Conservation (phyloP, 257 asterid species). For the Solanum peruvianum region DNA sequence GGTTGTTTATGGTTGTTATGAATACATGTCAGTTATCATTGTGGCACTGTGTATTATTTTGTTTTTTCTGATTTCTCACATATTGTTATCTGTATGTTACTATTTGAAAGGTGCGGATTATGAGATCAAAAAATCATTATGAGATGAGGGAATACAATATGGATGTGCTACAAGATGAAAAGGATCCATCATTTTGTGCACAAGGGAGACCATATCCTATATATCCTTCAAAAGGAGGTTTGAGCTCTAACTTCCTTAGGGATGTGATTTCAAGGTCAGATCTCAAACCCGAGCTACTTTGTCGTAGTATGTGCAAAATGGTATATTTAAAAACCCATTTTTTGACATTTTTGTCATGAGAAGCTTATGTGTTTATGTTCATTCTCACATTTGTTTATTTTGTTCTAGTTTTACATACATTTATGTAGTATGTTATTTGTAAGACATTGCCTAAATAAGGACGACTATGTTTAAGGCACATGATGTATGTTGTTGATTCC, state of each 20-base stretch:
- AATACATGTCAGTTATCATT: neutral
- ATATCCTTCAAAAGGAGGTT: slow-evolving; percentile 89
- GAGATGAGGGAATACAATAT: slow-evolving; percentile 86
- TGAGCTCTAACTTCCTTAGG: slow-evolving; percentile 59
- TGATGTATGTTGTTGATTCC: neutral
- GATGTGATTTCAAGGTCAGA: slow-evolving; percentile 71
- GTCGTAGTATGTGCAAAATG: neutral
- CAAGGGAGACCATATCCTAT: slow-evolving; percentile 90
- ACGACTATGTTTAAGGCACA: neutral
- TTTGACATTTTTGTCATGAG: neutral
- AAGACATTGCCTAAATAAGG: neutral
- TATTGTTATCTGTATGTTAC: slow-evolving; percentile 7
- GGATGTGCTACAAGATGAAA: slow-evolving; percentile 58
- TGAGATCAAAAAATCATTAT: slow-evolving; percentile 58
- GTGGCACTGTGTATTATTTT: neutral
- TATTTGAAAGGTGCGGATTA: slow-evolving; percentile 52
- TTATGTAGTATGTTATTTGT: neutral
- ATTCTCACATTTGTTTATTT: neutral
- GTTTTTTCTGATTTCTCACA: neutral
- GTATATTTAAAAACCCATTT: neutral
- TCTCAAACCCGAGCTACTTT: neutral
- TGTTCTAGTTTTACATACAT: neutral
- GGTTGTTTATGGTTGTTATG: neutral
- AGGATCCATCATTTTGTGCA: slow-evolving; percentile 41
- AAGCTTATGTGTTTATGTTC: neutral